Evolutionary conservation across 306 rosid genomes (phyloP).

Genomic region (Alnus glutinosa): DNA sequence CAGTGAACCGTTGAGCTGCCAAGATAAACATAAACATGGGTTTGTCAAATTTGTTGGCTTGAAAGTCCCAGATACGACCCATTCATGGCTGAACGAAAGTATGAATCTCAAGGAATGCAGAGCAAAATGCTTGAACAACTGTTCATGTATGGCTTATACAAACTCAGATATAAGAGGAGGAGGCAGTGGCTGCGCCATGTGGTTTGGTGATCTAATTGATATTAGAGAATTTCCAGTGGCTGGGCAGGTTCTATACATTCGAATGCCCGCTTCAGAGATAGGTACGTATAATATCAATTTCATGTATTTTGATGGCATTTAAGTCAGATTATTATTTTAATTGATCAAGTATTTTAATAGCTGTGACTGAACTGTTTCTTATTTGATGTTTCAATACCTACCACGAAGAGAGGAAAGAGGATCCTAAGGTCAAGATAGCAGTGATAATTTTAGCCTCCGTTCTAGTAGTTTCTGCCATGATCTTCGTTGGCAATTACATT

Average conservation of each 20-base stretch:
- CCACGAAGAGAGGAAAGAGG: no score
- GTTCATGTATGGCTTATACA: slow-evolving; percentile 59
- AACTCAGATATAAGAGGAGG: slow-evolving; percentile 42
- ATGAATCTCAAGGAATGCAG: slow-evolving; percentile 48
- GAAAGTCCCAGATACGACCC: slow-evolving; percentile 50
- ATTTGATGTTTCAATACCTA: no score
- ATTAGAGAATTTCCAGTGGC: slow-evolving; percentile 23
- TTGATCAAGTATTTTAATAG: no score
- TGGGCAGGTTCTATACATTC: slow-evolving; percentile 42
- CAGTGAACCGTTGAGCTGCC: slow-evolving; percentile 33
- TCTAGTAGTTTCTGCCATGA: no score
- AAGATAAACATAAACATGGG: slow-evolving; percentile 31
- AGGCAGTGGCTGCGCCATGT: slow-evolving; percentile 59
- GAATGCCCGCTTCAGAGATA: slow-evolving; percentile 31
- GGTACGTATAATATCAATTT: slow-evolving; percentile 8
- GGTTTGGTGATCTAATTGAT: slow-evolving; percentile 53
- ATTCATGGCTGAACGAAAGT: slow-evolving; percentile 45
- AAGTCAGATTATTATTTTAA: no score
- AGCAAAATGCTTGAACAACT: slow-evolving; percentile 45
- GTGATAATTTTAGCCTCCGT: no score
- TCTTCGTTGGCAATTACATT: no score
- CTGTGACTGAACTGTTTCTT: no score
- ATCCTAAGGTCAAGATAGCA: no score
- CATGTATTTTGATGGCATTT: no score
- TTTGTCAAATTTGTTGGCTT: slow-evolving; percentile 35